Percentiles rank a stretch among this genome's conserved stretches.
These are phyloP conservation scores for Apiotrichum domesticum DNA, from an alignment of 1,284 basidiomycete species.

Conservation along the genomic window DNA sequence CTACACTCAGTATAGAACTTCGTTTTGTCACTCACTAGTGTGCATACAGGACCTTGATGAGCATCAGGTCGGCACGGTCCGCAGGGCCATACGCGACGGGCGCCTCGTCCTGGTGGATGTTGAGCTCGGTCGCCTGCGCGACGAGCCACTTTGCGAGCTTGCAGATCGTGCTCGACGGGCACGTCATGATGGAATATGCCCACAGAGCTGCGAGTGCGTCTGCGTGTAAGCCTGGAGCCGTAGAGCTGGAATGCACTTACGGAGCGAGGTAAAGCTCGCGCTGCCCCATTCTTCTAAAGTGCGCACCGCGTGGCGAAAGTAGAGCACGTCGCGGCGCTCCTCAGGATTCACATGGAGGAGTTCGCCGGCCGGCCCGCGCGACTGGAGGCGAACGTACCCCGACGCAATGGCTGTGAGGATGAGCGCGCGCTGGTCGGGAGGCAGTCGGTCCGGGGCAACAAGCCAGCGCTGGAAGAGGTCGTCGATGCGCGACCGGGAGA, in stretches of 20 bases:
- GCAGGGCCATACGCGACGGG: conserved; percentile 8
- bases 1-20: background rate
- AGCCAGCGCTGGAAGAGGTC: conserved; percentile 12
- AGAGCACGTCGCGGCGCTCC: conserved; percentile 7
- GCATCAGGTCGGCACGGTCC: conserved; percentile 17
- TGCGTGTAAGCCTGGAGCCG: conserved; percentile 1
- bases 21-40: conserved; percentile 7
- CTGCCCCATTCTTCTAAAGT: conserved; percentile 11
- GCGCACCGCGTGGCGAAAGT: conserved; percentile 10
- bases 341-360: background rate
- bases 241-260: conserved; percentile 2
- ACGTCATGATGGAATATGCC: conserved; percentile 11
- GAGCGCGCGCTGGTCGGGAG: conserved; percentile 10
- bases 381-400: conserved; percentile 9
- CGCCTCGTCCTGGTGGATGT: conserved; percentile 12
- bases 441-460: conserved; percentile 3
- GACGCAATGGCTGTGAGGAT: conserved; percentile 9
- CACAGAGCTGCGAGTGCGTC: conserved; percentile 11
- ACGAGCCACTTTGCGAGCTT: conserved; percentile 12
- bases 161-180: conserved; percentile 4
- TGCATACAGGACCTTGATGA: conserved; percentile 12
- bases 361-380: background rate
- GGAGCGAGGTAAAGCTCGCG: conserved; percentile 14
- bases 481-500: conserved; percentile 4
- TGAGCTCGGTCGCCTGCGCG: conserved; percentile 13